Conservation (phyloP, 2,329 filamentous ascomycete genomes). For the Aspergillus sp. region DNA sequence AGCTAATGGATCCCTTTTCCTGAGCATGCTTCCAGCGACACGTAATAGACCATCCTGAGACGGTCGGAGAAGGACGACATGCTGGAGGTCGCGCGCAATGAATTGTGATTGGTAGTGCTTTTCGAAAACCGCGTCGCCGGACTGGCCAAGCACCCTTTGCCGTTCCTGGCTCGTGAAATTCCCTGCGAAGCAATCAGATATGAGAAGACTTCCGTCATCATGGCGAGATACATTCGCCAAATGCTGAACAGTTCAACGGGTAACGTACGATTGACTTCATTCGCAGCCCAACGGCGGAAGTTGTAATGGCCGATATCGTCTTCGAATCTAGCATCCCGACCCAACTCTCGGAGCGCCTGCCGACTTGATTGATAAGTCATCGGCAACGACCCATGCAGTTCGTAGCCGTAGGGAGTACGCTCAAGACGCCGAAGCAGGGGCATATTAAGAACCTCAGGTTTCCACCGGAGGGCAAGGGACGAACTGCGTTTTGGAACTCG, state of each 20-base stretch:
- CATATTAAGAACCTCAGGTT: conserved; percentile 22
- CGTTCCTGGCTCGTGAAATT: conserved; percentile 29
- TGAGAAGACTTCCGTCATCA: not conserved
- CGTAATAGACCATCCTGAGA: conserved; percentile 24
- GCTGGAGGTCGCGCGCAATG: conserved; percentile 24
- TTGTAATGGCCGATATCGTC: conserved; percentile 31
- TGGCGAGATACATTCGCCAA: not conserved
- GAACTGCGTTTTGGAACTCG: conserved; percentile 18
- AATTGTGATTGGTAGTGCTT: conserved; percentile 29
- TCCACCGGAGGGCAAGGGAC: conserved; percentile 24
- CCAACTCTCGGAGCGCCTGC: conserved; percentile 24
- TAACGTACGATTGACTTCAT: conserved; percentile 29
- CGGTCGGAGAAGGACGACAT: conserved; percentile 28
- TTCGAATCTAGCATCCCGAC: conserved; percentile 25
- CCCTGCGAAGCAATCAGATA: conserved; percentile 16
- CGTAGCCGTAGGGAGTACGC: conserved; percentile 21
- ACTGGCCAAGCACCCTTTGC: conserved; percentile 27
- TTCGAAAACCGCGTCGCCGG: conserved; percentile 25
- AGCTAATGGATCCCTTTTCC: conserved; percentile 23
- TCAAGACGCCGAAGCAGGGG: conserved; percentile 26
- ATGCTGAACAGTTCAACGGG: not conserved
- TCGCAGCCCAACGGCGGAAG: conserved; percentile 25
- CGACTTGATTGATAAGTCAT: conserved; percentile 28
- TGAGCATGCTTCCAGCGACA: conserved; percentile 25
- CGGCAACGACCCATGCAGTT: conserved; percentile 22